These are phyloP conservation scores for Hawksworthiomyces lignivorus DNA, from an alignment of 2,329 filamentous ascomycete genomes.

Conservation along the genomic window DNA sequence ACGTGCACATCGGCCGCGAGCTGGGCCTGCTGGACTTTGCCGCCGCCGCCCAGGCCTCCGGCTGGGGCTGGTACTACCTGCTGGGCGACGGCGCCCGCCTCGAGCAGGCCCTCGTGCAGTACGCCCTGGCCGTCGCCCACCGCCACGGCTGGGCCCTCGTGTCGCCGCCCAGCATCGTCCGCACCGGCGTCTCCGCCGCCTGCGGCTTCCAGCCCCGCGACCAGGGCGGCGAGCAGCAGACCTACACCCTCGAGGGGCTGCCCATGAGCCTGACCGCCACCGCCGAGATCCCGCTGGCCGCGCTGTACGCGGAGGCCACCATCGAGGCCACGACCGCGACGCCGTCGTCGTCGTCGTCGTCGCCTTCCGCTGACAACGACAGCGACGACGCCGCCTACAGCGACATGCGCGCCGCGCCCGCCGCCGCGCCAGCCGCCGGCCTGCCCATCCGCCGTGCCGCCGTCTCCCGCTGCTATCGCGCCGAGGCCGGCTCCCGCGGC, in stretches of 20 bases:
- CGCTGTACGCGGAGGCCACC: constrained; percentile 71
- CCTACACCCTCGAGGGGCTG: constrained; percentile 72
- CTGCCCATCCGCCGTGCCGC: constrained; percentile 75
- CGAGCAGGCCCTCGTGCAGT: constrained; percentile 90
- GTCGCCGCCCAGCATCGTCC: constrained; percentile 82
- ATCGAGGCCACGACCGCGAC: constrained; percentile 84
- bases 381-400: constrained; percentile 27
- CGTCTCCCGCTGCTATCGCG: constrained; percentile 86
- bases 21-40: constrained; percentile 90
- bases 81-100: constrained; percentile 84
- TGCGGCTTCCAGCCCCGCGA: constrained; percentile 95
- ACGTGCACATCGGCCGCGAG: constrained; percentile 78
- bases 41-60: constrained; percentile 69
- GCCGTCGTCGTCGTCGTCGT: constrained; percentile 84
- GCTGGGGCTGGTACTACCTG: constrained; percentile 98
- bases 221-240: constrained; percentile 81
- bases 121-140: constrained; percentile 67
- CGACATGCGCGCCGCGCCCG: constrained; percentile 74
- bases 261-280: constrained; percentile 76
- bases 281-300: constrained; percentile 89
- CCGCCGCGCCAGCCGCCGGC: constrained; percentile 64
- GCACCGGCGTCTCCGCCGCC: constrained; percentile 79
- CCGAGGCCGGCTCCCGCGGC: constrained; percentile 85
- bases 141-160: constrained; percentile 71
- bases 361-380: constrained; percentile 59